Percentiles rank a stretch among this genome's conserved stretches.
Evolutionary conservation across 768 basidiomycete genomes (phyloP).

Genomic region (Lyophyllum atratum): DNA sequence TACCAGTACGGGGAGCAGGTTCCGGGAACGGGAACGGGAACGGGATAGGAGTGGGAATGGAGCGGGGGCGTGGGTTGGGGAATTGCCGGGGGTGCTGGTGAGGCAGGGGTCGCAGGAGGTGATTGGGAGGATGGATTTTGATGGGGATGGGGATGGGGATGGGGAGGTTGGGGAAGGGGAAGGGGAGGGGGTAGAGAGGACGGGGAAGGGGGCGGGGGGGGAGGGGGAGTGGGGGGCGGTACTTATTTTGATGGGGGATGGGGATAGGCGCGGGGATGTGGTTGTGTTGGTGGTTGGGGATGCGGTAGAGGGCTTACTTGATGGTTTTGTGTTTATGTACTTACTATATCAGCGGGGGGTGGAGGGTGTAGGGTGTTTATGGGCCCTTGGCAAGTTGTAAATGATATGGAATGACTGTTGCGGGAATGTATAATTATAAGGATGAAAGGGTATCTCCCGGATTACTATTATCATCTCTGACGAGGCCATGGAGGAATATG

Average conservation of each 20-base stretch:
- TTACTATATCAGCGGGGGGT: no score
- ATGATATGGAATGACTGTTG: no score
- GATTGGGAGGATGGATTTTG: conserved; percentile 21
- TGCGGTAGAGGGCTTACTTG: no score
- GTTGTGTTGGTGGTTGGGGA: no score
- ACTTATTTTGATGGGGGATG: not conserved
- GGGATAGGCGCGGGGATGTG: no score
- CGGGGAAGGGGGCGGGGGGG: not conserved
- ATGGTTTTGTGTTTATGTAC: no score
- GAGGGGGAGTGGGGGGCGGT: conserved; percentile 1
- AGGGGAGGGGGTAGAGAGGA: not conserved
- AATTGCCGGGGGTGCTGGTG: not conserved
- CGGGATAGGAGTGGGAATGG: not conserved
- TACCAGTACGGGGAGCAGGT: not conserved
- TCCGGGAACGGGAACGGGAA: not conserved
- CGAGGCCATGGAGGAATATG: no score
- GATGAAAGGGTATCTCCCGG: no score
- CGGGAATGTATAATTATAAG: no score
- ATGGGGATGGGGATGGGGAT: conserved; percentile 5
- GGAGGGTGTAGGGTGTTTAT: no score
- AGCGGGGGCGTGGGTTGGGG: not conserved
- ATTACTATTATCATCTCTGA: no score
- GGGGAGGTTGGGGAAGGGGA: not conserved
- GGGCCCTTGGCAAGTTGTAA: no score
- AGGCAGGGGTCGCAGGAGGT: conserved; percentile 20